Evolutionary conservation across 768 basidiomycete species (phyloP), one percentile per base, ranked within the genome.

Genomic region (Amanita brunnescens): DNA sequence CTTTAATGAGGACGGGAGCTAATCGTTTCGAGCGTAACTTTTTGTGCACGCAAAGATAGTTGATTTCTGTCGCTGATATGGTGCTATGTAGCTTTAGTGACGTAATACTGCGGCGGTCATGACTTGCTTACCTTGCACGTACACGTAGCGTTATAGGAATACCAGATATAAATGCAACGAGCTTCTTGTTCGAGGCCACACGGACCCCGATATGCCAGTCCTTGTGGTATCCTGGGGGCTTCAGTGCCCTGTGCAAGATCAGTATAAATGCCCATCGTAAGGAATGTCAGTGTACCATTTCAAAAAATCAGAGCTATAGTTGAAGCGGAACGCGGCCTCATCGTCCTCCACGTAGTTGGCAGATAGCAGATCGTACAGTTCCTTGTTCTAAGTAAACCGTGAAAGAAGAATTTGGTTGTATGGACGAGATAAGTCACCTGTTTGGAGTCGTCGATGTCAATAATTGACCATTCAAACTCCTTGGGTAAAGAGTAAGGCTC

Each of bases 181-280:
- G 78, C 65, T 93, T 97, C 66, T 87, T 87, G 59, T 85, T 96
- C 9, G 88, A 84, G 16, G 81, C 78, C 5, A 95, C 92, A 20
- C 96, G 83, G 16, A 99, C 92, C 29, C 94, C 96, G 51, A 98
- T 69, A 63, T 97, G 94, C 96, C 96, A 98, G 64, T 95, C 91
- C 55, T 84, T 83, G 61, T 80, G 71, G 64, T 93, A 98, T 1
- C 92, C 94, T 21, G 96, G 96, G 26, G 94, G 92, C 58, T 83
- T 89, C 34, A 99, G 72, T 7, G 95, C 95, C 94, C 94, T 96
- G 52, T 3, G 42, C 14, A 23, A 53, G 21, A 16, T 53, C 37
- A 34, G 32, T 14, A 45, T 43, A 51, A n/a, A 37, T 16, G 45
- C 47, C 14, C 32, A 29, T 13, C 51, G 35, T 38, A 44, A 44